These are phyloP conservation scores for Takashimella tepidaria DNA, from an alignment of 1,284 basidiomycete genomes.

Conservation along the genomic window DNA sequence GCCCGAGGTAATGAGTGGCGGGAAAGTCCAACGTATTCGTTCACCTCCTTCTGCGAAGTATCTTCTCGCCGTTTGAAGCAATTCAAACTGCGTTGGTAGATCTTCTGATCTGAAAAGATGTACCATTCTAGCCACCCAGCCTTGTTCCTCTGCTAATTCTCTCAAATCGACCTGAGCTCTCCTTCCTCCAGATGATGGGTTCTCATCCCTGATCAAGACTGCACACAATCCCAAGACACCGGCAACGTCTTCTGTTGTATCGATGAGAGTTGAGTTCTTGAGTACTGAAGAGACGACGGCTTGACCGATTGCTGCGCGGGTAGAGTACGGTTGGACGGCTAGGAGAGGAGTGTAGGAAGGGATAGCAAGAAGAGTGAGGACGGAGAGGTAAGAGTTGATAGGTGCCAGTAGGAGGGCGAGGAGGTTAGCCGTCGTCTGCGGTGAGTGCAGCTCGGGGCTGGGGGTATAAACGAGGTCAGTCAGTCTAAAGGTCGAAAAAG, in stretches of 20 bases:
- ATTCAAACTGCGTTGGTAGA: constrained; percentile 75
- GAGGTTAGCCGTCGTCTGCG: constrained; percentile 81
- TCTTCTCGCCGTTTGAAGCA: constrained; percentile 73
- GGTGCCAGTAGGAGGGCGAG: constrained; percentile 81
- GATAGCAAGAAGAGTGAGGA: constrained; percentile 85
- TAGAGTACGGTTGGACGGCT: constrained; percentile 75
- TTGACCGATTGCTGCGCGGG: constrained; percentile 81
- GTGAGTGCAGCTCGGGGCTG: constrained; percentile 79
- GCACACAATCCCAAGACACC: constrained; percentile 85
- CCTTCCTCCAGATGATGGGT: constrained; percentile 58
- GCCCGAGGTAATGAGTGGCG: constrained; percentile 81
- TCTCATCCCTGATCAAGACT: constrained; percentile 83
- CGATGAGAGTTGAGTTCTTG: constrained; percentile 90
- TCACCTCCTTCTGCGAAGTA: constrained; percentile 88
- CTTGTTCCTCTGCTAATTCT: constrained; percentile 92
- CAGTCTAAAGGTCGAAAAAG: constrained; percentile 1
- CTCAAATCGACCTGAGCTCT: constrained; percentile 60
- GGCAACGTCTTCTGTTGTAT: constrained; percentile 81
- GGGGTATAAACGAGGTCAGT: neutral
- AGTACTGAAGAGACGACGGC: constrained; percentile 85
- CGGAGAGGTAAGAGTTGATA: constrained; percentile 88
- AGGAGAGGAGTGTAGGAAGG: constrained; percentile 80
- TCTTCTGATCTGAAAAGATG: constrained; percentile 84
- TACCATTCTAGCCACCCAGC: constrained; percentile 93
- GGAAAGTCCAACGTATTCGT: constrained; percentile 89